Percentiles rank a stretch among this genome's conserved stretches.
Evolutionary conservation across 805 yeast species (phyloP).

Genomic region (Allodekkera sacchari): DNA sequence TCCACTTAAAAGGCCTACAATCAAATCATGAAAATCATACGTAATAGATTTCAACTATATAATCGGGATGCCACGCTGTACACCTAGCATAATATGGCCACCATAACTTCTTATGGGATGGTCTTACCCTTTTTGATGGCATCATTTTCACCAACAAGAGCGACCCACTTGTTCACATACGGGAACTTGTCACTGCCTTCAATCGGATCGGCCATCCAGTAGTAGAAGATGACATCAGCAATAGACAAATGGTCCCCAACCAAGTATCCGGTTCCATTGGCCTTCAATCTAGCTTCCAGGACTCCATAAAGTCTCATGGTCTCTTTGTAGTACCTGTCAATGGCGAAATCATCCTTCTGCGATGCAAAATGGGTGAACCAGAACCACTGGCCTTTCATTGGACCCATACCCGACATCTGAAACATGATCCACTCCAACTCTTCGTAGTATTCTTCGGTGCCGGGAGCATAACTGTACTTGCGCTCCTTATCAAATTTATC

Average conservation of each 20-base stretch:
- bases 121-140: too few relatives aligned
- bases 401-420: slow-evolving; percentile 54
- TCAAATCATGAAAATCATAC: too few relatives aligned
- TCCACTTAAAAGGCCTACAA: too few relatives aligned
- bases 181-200: too few relatives aligned
- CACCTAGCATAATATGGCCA: too few relatives aligned
- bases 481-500: slow-evolving; percentile 52
- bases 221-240: slow-evolving; percentile 46
- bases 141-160: too few relatives aligned
- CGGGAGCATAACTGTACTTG: slow-evolving; percentile 33
- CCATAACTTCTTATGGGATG: too few relatives aligned
- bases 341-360: slow-evolving; percentile 47
- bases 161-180: too few relatives aligned
- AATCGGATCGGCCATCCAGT: too few relatives aligned
- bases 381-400: slow-evolving; percentile 54
- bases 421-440: slow-evolving; percentile 46
- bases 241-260: slow-evolving; percentile 53
- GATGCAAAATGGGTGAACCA: slow-evolving; percentile 36
- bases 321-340: slow-evolving; percentile 42
- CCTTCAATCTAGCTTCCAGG: slow-evolving; percentile 38
- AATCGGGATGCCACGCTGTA: too few relatives aligned
- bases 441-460: slow-evolving; percentile 39
- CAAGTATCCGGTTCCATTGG: slow-evolving; percentile 42
- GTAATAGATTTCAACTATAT: too few relatives aligned
- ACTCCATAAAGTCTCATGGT: slow-evolving; percentile 47